phyloP scores from a whole-genome alignment of 495 filamentous ascomycete genomes.

The Articulospora tetracladia region DNA sequence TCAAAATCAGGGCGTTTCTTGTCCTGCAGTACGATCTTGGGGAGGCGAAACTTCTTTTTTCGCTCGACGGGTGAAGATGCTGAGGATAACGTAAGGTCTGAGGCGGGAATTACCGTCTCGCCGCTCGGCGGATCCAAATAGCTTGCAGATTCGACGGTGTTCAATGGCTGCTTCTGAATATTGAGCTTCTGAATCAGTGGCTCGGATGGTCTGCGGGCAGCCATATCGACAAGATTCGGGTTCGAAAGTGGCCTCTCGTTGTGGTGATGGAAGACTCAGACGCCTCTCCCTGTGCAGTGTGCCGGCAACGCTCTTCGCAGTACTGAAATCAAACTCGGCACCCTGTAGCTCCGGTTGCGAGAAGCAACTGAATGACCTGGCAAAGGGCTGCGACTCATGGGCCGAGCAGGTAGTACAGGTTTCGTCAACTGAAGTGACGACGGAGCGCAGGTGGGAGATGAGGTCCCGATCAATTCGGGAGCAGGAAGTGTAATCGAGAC shows the following conservation, averaged over 20 bases:
- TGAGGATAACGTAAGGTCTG: not conserved
- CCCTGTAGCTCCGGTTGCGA: not conserved
- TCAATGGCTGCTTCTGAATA: not conserved
- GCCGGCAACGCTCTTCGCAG: slow-evolving; percentile 21
- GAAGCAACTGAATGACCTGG: not conserved
- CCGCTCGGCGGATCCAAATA: not conserved
- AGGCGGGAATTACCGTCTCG: not conserved
- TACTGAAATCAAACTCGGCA: slow-evolving; percentile 18
- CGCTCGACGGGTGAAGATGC: not conserved
- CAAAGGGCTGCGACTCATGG: not conserved
- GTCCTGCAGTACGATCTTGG: slow-evolving; percentile 12
- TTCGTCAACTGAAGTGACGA: slow-evolving; percentile 15
- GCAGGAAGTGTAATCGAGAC: slow-evolving; percentile 19
- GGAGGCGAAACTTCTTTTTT: slow-evolving; percentile 10
- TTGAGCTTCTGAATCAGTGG: not conserved
- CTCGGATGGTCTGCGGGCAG: not conserved
- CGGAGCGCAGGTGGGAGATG: slow-evolving; percentile 17
- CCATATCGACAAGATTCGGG: not conserved
- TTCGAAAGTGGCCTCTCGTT: not conserved
- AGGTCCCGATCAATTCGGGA: slow-evolving; percentile 21
- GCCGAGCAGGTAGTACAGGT: not conserved
- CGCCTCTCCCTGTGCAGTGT: not conserved
- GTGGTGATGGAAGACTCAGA: not conserved
- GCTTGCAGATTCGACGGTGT: not conserved
- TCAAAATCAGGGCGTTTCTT: slow-evolving; percentile 4